Percentiles rank a stretch among this genome's conserved stretches.
Evolutionary conservation across 805 yeast species (phyloP).

Genomic region (Saccharomyces eubayanus): DNA sequence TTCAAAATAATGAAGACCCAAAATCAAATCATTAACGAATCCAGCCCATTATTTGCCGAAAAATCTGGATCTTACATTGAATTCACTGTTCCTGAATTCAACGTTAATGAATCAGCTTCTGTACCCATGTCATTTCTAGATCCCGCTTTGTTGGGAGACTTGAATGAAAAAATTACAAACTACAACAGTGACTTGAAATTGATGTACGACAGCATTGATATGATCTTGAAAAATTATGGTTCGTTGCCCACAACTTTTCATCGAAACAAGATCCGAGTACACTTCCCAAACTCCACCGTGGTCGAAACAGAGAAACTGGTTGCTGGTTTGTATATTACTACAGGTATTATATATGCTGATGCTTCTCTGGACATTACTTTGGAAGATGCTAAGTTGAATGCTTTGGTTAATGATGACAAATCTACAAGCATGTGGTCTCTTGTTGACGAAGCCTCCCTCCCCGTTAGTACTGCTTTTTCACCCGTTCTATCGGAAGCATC

Average conservation of each 20-base stretch:
- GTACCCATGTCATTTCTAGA: slow-evolving; percentile 39
- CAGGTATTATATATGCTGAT: slow-evolving; percentile 46
- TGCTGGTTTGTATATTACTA: slow-evolving; percentile 49
- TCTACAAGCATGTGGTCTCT: not conserved
- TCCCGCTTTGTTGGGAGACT: slow-evolving; percentile 35
- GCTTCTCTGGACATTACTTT: slow-evolving; percentile 7
- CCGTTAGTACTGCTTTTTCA: slow-evolving; percentile 2
- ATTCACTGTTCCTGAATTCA: slow-evolving; percentile 40
- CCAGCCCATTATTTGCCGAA: slow-evolving; percentile 8
- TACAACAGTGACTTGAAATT: slow-evolving; percentile 37
- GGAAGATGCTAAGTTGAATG: not conserved
- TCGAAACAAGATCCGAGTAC: slow-evolving; percentile 40
- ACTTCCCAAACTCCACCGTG: slow-evolving; percentile 64
- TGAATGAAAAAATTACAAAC: slow-evolving; percentile 32
- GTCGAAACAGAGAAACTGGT: slow-evolving; percentile 48
- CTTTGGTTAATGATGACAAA: not conserved
- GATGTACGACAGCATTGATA: slow-evolving; percentile 36
- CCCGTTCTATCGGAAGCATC: slow-evolving; percentile 13
- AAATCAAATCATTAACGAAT: slow-evolving; percentile 25
- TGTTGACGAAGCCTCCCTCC: not conserved
- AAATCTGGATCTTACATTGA: slow-evolving; percentile 47
- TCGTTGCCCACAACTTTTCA: slow-evolving; percentile 52
- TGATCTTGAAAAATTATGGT: slow-evolving; percentile 48
- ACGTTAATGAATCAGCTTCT: slow-evolving; percentile 19
- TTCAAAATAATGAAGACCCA: slow-evolving; percentile 27